Base-by-base conservation (phyloP, 1,284 basidiomycete genomes). In the Ganoderma meredithae region DNA sequence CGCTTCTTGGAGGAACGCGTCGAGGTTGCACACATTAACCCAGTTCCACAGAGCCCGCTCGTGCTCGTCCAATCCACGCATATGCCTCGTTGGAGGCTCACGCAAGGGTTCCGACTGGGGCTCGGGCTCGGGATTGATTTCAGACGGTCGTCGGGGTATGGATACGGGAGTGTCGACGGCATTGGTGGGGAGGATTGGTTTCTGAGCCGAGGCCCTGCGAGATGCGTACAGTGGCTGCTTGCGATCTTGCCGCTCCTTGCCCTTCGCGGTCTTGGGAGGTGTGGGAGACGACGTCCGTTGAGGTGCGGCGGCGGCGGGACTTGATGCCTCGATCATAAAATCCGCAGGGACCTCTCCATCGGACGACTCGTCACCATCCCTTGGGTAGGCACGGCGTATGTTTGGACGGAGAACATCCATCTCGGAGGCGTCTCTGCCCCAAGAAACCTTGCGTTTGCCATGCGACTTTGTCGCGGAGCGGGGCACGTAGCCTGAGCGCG, bases 21-120 rank as follows among this genome's bases (percentile, higher is more conserved):
- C 97, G 49, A 99, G 86, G 78, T 99, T 97, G 76, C 95, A 95
- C 9, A 99, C 95, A 78, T 99, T 99, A 70, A 98, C 95, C 98
- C 98, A 99, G 71, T 95, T 93, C 98, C 98, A 99, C 55, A 99
- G 79, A 0, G 97, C 97, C 72, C 90, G 90, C 79, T 98, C 95
- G 77, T 95, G 92, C 17, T 90, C 90, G 75, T 95, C 92, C 67
- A 97, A 78, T 3, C 94, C 93, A 60, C 87, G 84, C 85, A 90
- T 87, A 65, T 82, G 83, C 71, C 83, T 87, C 25, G 80, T 76
- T 49, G 80, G 84, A 62, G 81, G 77, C 66, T 76, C 73, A 60
- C 72, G 73, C 39, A 73, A 68, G 31, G 74, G 70, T 41, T 74
- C 74, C 0, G 74, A 72, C 31, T 85, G 72, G 43, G 65, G 65